Evolutionary conservation across 257 asterid genomes (phyloP).

Genomic region (Verbena officinalis): DNA sequence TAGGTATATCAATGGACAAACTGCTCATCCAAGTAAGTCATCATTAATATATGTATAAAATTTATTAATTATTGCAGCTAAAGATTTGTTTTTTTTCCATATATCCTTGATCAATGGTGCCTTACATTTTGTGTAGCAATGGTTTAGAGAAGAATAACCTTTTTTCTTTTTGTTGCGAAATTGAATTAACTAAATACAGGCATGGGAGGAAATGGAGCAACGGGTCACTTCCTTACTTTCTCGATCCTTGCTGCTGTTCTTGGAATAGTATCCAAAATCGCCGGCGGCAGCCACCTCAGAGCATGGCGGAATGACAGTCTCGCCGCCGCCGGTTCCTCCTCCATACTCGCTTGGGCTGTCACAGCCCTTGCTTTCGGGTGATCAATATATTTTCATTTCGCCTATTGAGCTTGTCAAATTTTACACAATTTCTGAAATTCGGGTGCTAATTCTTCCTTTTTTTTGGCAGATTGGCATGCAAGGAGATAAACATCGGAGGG

Average conservation of each 20-base stretch:
- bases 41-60: too few relatives aligned
- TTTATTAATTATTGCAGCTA: too few relatives aligned
- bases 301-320: conserved; percentile 86
- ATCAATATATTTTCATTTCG: too few relatives aligned
- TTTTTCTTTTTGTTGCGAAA: too few relatives aligned
- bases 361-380: conserved; percentile 83
- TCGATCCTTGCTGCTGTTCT: conserved; percentile 67
- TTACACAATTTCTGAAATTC: background rate
- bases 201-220: conserved; percentile 89
- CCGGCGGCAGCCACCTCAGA: conserved; percentile 76
- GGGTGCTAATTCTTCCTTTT: background rate
- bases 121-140: too few relatives aligned
- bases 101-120: too few relatives aligned
- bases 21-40: conserved; percentile 73
- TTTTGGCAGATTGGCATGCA: conserved; percentile 73
- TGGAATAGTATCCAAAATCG: conserved; percentile 70
- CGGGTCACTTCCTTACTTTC: conserved; percentile 60
- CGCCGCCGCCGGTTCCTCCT: conserved; percentile 75
- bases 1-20: conserved; percentile 73
- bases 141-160: too few relatives aligned
- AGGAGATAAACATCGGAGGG: conserved; percentile 75
- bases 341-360: conserved; percentile 81
- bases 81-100: too few relatives aligned
- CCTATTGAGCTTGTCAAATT: too few relatives aligned
- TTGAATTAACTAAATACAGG: conserved; percentile 33